A percentile compares a stretch with the other conserved stretches of the same genome.
These are phyloP conservation scores for Aspergillus nomiae DNA, from an alignment of 2,329 filamentous ascomycete genomes.

Conservation along the genomic window DNA sequence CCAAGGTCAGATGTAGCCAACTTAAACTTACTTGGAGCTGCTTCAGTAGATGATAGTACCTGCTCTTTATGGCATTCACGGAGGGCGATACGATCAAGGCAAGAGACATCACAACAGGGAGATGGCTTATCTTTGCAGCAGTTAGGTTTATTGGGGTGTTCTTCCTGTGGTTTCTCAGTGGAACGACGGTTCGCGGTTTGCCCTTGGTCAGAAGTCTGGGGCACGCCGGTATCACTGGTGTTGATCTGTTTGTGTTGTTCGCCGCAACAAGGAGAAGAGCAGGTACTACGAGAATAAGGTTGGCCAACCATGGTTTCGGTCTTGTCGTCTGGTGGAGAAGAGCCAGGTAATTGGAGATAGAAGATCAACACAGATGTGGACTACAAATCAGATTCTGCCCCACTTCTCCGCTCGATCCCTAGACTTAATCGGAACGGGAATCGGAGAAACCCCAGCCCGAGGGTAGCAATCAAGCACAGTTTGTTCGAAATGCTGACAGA, in stretches of 20 bases:
- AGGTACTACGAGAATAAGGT: neutral
- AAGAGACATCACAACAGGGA: conserved; percentile 49
- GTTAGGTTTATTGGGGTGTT: conserved; percentile 10
- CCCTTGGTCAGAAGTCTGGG: neutral
- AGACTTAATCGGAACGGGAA: too few relatives aligned
- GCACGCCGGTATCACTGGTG: neutral
- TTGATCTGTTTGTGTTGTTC: neutral
- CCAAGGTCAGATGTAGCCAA: neutral
- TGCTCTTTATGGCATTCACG: conserved; percentile 39
- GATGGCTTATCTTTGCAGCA: conserved; percentile 48
- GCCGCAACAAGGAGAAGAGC: neutral
- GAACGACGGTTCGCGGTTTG: neutral
- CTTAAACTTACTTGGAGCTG: conserved; percentile 7
- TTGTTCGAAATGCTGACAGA: too few relatives aligned
- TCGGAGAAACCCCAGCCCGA: too few relatives aligned
- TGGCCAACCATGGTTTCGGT: neutral
- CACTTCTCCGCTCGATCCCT: too few relatives aligned
- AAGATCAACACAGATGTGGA: neutral
- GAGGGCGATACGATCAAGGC: conserved; percentile 49
- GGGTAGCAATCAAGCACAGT: too few relatives aligned
- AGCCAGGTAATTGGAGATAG: neutral
- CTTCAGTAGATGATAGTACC: neutral
- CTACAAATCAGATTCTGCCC: too few relatives aligned
- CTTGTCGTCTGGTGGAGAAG: neutral
- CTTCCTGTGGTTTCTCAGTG: neutral